Base-by-base conservation (phyloP, 306 rosid species). In the Vigna hirtella region DNA sequence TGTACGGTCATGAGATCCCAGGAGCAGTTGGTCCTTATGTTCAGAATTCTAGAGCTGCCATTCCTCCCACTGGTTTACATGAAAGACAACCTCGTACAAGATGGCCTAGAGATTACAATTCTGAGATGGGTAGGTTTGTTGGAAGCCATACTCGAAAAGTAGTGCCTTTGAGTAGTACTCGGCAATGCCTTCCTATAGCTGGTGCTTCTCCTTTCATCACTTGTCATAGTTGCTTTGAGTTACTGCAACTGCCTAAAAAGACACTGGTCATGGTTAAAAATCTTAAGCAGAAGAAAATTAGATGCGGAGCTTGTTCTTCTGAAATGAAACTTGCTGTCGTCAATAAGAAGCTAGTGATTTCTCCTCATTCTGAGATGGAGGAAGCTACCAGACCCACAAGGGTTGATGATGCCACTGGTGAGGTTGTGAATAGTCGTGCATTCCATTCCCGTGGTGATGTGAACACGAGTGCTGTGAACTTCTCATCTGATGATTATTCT, bases 191-290 rank as follows among this genome's bases (percentile, higher is more conserved):
- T 69, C 98, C 99, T 63, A 63, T 96, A 48, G 90, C 93, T 16
- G 93, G 96, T 50, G 99, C 98, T 74, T 91, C 99, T 70, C 99
- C 99, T 38, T 96, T 96, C 85, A 74, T 96, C 49, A 80, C 97
- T 12, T 96, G 99, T 66, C 70, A 75, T 76, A 91, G 83, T 79
- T 96, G 99, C 88, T 93, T 85, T 80, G 98, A 90, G 84, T 68
- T 96, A 77, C 86, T 96, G 72, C 92, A 91, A 82, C 92, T 96
- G 53, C 94, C 99, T 80, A 93, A 83, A 81, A 91, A 86, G 79
- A 81, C 85, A 26, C 69, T 85, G 73, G 72, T 61, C 66, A 70
- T 30, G 65, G 77, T 71, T 74, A 90, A 84, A 77, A 82, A 77
- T 16, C 83, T 81, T 66, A 83, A 77, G 77, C 97, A 85, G 81